Percentiles rank a stretch among this genome's conserved stretches.
Conservation (phyloP, 176 grass and related monocot genomes). For the Thalia dealbata region DNA sequence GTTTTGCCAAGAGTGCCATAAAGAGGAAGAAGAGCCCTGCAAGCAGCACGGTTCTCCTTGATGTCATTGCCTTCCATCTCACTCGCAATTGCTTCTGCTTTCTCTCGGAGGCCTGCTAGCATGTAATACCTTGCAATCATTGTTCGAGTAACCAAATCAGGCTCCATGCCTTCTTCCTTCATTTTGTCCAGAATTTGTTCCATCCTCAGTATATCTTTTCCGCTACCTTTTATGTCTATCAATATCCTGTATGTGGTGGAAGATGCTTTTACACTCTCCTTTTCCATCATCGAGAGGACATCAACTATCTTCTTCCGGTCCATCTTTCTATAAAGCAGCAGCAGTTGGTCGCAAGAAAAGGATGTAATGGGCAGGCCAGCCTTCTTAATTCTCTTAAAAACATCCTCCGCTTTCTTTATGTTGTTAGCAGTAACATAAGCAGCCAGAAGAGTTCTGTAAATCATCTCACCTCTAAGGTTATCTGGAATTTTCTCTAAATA, state of each 20-base stretch:
- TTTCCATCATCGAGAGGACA: slow-evolving; percentile 64
- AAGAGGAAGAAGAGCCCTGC: slow-evolving; percentile 38
- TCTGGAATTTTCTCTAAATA: slow-evolving; percentile 49
- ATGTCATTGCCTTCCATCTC: slow-evolving; percentile 54
- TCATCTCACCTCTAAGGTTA: slow-evolving; percentile 40
- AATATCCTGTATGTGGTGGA: slow-evolving; percentile 68
- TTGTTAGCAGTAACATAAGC: slow-evolving; percentile 39
- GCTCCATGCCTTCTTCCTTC: slow-evolving; percentile 39
- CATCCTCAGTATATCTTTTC: slow-evolving; percentile 49
- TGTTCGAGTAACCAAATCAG: slow-evolving; percentile 32
- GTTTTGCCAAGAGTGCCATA: slow-evolving; percentile 46
- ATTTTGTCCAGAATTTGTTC: slow-evolving; percentile 49
- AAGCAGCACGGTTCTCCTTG: slow-evolving; percentile 38
- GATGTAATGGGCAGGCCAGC: slow-evolving; percentile 30
- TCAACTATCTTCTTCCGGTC: slow-evolving; percentile 66
- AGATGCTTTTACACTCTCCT: slow-evolving; percentile 50
- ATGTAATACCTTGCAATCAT: slow-evolving; percentile 56
- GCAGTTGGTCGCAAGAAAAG: slow-evolving; percentile 62
- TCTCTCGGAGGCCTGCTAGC: slow-evolving; percentile 38
- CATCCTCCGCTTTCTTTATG: slow-evolving; percentile 43
- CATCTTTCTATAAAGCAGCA: slow-evolving; percentile 61
- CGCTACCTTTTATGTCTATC: slow-evolving; percentile 36
- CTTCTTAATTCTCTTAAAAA: slow-evolving; percentile 67
- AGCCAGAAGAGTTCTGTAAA: slow-evolving; percentile 64
- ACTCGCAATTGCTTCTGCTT: slow-evolving; percentile 46